Evolutionary conservation across 257 asterid species (phyloP), one percentile per base, ranked within the genome.

Genomic region (Ophiorrhiza pumila): DNA sequence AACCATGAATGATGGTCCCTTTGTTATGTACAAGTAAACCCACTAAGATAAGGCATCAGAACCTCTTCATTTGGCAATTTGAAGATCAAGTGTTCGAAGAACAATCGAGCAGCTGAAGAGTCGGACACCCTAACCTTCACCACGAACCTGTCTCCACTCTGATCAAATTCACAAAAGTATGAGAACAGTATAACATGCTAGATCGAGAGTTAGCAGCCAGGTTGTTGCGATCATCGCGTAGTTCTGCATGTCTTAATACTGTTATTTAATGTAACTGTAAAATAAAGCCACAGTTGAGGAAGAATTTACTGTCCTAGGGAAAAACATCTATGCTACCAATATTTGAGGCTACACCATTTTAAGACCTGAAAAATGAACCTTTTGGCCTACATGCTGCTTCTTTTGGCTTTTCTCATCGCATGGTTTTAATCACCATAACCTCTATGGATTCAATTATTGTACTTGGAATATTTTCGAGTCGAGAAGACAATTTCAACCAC

Each of bases 71-170:
- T 80, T 35, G 99, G 98, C 53, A 85, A 68, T 85, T 88, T 94
- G 86, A 78, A 79, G 82, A 94, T 94, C 76, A 78, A 71, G 77
- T 94, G 98, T 59, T 94, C 96, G 23, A 90, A 84, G 88, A 83
- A 87, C 71, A 91, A n/a, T 17, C 98, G 89, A 85, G 76, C 90
- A 50, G 95, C 89, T 65, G 98, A 91, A 34, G 91, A 79, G 60
- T 87, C 85, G 1, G 70, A 71, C 55, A 90, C 63, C 82, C 94
- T 84, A 66, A 89, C 97, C 85, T 82, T 90, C 88, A 94, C 84
- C 0, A 91, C 69, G 37, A 91, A 94, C 77, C 80, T 81, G 73
- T 94, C 97, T 73, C 97, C 98, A 72, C 99, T 94, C 99, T 91
- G 85, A 71, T 72, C 49, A 68, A 74, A 29, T 64, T 49, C 50